Evolutionary conservation across 129 eudicot species (phyloP), one percentile per base, ranked within the genome.

Genomic region (Flaveria brownii): DNA sequence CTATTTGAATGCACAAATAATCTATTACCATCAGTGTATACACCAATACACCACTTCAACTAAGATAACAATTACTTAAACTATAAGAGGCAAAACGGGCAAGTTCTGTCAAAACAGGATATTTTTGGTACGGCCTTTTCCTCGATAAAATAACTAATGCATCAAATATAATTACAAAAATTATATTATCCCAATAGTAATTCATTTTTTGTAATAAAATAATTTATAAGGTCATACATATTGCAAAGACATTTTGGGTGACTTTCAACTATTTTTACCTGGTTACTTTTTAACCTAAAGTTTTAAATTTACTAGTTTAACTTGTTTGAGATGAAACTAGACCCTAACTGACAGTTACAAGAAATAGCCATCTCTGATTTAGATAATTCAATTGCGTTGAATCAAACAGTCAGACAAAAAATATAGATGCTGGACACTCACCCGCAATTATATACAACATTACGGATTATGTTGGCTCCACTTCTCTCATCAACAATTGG

Each of bases 401-500:
- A 14, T 28, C 12, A 14, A 41, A 9, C 22, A 17, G 18, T 47
- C 12, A 55, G 67, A 74, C 33, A 33, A 59, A 33, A 33, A 30
- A 30, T 30, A 30, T 6, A 63, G 69, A 14, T 30, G 30, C 33
- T 17, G 18, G 57, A 46, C 68, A 64, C 96, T 91, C 85, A 94
- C 99, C 99, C 90, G 62, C 93, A 89, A 80, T 81, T 86, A 78
- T 89, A 94, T 64, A 91, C 83, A 55, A 89, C 92, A 80, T 83
- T 92, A 23, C 76, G 90, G 73, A 94, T 86, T 82, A 87, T 71
- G 72, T 77, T 87, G 71, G 80, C 78, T 15, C 92, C 88, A 80
- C 97, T 94, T 86, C 99, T 88, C 49, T 75, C 84, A 33, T 94
- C 99, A 76, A 78, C 57, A 22, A 91, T 89, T 26, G 99, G 99